Conservation (phyloP, 1,284 basidiomycete species). For the Xerocomus amazonicus region DNA sequence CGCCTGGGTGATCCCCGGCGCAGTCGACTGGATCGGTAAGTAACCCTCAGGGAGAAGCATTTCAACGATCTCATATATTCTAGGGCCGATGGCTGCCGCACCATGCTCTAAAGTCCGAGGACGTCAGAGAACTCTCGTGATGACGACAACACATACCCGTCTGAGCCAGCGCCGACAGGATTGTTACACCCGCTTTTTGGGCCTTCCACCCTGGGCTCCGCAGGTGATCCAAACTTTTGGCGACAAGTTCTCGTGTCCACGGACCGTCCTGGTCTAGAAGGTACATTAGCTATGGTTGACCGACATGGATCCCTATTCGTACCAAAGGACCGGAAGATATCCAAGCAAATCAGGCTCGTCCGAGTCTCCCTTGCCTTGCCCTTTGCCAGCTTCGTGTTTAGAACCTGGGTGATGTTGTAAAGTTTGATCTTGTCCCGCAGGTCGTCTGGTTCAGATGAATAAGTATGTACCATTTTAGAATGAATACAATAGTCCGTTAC, state of each 20-base stretch:
- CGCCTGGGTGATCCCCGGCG: not conserved
- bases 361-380: constrained; percentile 14
- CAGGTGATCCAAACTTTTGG: not conserved
- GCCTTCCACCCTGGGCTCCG: not conserved
- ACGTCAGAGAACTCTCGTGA: not conserved
- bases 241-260: constrained; percentile 5
- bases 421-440: constrained; percentile 14
- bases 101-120: constrained; percentile 2
- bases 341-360: constrained; percentile 21
- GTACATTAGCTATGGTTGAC: not conserved
- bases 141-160: constrained; percentile 1
- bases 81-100: not conserved
- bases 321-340: constrained; percentile 23
- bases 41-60: constrained; percentile 8
- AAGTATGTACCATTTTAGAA: not conserved
- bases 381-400: constrained; percentile 15
- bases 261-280: constrained; percentile 7
- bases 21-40: not conserved
- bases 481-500: not conserved
- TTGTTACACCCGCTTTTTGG: constrained; percentile 8
- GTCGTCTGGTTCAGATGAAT: constrained; percentile 13
- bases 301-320: not conserved
- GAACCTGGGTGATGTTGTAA: constrained; percentile 15
- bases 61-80: constrained; percentile 2
- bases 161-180: constrained; percentile 11